Percentiles rank a stretch among this genome's conserved stretches.
Evolutionary conservation across 495 filamentous ascomycete species (phyloP).

Genomic region (Aspergillus wentii): DNA sequence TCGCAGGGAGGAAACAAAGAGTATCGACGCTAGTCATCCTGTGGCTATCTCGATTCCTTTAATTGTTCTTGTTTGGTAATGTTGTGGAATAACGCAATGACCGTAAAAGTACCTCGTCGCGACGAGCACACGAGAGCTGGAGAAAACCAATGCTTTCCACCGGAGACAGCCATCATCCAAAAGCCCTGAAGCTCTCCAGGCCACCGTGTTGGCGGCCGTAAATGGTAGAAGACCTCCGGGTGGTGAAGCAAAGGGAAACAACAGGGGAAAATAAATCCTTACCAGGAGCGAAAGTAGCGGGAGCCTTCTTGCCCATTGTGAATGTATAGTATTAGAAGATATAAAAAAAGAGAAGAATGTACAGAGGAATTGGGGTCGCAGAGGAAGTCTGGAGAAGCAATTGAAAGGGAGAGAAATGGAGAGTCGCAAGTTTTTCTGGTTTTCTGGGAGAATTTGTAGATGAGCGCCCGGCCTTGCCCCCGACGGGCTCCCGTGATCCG

Average conservation of each 20-base stretch:
- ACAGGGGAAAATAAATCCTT: conserved; percentile 21
- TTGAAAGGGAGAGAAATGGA: conserved; percentile 10
- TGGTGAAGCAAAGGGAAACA: conserved; percentile 5
- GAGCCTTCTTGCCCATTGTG: conserved; percentile 45
- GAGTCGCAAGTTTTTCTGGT: conserved; percentile 10
- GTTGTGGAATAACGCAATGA: too few relatives aligned
- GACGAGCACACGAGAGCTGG: too few relatives aligned
- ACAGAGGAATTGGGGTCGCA: conserved; percentile 24
- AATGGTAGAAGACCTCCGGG: neutral
- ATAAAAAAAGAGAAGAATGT: conserved; percentile 29
- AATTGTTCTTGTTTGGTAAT: too few relatives aligned
- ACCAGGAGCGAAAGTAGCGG: conserved; percentile 42
- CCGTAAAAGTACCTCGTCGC: too few relatives aligned
- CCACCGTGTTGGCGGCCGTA: too few relatives aligned
- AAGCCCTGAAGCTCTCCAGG: too few relatives aligned
- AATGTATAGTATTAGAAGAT: conserved; percentile 19
- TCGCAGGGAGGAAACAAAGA: conserved; percentile 17
- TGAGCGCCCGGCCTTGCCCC: conserved; percentile 17
- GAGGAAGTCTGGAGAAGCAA: conserved; percentile 11
- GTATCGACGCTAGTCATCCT: conserved; percentile 29
- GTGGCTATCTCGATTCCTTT: too few relatives aligned
- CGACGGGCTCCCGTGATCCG: conserved; percentile 36
- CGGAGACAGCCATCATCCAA: too few relatives aligned
- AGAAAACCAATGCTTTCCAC: too few relatives aligned
- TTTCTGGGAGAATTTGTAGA: conserved; percentile 28